These are phyloP conservation scores for Amanita thiersii DNA, from an alignment of 768 basidiomycete genomes.

Conservation along the genomic window DNA sequence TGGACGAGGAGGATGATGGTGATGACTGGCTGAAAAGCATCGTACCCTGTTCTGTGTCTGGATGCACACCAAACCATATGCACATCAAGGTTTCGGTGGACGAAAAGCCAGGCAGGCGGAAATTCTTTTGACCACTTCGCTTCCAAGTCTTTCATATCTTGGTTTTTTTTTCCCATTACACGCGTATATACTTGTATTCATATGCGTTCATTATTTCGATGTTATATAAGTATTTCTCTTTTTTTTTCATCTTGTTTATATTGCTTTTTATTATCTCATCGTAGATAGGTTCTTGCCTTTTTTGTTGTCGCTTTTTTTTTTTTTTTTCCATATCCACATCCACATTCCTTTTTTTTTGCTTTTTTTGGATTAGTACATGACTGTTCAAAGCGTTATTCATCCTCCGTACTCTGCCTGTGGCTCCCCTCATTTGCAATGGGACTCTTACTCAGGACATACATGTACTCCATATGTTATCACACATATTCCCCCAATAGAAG, in stretches of 20 bases:
- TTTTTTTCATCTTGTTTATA: conserved; percentile 11
- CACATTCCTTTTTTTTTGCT: too few relatives aligned
- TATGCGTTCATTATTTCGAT: conserved; percentile 2
- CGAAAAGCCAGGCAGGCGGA: conserved; percentile 61
- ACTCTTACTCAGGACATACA: conserved; percentile 4
- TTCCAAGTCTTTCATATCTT: conserved; percentile 12
- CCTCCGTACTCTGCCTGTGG: background rate
- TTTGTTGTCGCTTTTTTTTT: too few relatives aligned
- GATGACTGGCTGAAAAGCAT: conserved; percentile 86
- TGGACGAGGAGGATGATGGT: conserved; percentile 68
- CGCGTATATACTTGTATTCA: conserved; percentile 1
- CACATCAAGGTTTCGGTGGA: conserved; percentile 72
- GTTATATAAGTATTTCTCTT: conserved; percentile 9
- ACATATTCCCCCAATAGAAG: background rate
- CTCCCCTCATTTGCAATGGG: background rate
- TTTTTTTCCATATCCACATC: too few relatives aligned
- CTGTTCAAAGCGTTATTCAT: too few relatives aligned
- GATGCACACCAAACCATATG: conserved; percentile 42
- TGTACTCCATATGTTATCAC: conserved; percentile 7
- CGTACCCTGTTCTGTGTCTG: conserved; percentile 49
- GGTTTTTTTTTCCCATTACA: conserved; percentile 1
- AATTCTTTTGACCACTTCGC: too few relatives aligned
- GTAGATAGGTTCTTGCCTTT: conserved; percentile 8
- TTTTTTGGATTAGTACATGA: too few relatives aligned
- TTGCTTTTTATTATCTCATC: conserved; percentile 10